phyloP scores from a whole-genome alignment of 257 asterid genomes.

The Ajuga chamaepitys region DNA sequence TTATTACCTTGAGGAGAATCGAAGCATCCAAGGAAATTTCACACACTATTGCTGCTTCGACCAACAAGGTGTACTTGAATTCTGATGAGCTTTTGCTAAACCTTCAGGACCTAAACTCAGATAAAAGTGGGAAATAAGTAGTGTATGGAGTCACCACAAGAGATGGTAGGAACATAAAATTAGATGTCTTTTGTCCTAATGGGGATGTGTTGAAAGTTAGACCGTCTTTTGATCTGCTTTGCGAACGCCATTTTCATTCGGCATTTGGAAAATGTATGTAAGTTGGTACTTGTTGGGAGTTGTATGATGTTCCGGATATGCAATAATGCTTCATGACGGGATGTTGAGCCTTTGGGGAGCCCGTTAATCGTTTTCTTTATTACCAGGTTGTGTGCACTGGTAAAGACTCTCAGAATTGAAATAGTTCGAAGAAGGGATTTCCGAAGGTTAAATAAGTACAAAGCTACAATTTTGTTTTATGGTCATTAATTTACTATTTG shows the following conservation, averaged over 20 bases:
- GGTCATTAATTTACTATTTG: no score
- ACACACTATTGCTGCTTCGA: constrained; percentile 48
- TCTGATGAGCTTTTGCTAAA: constrained; percentile 79
- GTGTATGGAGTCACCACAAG: neutral
- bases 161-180: neutral
- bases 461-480: no score
- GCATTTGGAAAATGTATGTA: neutral
- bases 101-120: constrained; percentile 52
- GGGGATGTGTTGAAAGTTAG: neutral
- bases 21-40: constrained; percentile 91
- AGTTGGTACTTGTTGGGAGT: neutral
- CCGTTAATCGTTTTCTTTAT: neutral
- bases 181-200: neutral
- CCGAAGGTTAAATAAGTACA: neutral
- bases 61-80: constrained; percentile 73
- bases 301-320: neutral
- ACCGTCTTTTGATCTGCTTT: neutral
- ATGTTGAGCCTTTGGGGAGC: neutral
- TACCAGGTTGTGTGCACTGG: no score
- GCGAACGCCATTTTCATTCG: neutral
- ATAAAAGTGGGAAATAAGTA: constrained; percentile 24
- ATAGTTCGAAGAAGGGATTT: no score
- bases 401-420: no score
- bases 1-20: constrained; percentile 77
- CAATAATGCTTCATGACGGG: constrained; percentile 8